Evolutionary conservation across 73 alveolate species (phyloP).

Genomic region (Uronychia binucleata): DNA sequence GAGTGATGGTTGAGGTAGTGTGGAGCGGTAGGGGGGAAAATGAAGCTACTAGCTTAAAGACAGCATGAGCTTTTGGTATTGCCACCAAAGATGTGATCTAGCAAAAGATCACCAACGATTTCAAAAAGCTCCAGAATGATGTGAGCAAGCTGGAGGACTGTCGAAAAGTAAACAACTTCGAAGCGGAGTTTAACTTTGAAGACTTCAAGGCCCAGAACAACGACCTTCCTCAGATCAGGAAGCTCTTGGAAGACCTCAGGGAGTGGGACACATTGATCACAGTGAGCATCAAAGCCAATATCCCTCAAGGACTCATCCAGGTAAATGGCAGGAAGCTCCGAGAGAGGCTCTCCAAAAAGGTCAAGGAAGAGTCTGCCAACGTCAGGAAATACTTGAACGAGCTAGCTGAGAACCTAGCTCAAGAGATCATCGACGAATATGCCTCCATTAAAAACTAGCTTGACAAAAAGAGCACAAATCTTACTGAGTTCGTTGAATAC

Average conservation of each 20-base stretch:
- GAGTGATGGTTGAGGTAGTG: no score
- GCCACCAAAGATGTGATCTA: constrained; percentile 65
- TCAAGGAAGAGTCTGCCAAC: constrained; percentile 54
- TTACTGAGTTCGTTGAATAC: constrained; percentile 72
- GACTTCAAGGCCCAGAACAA: constrained; percentile 70
- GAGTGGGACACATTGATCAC: constrained; percentile 59
- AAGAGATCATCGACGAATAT: constrained; percentile 48
- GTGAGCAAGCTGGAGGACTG: constrained; percentile 76
- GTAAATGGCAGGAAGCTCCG: constrained; percentile 78
- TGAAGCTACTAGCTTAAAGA: no score
- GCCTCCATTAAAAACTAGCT: constrained; percentile 40
- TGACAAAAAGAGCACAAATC: constrained; percentile 54
- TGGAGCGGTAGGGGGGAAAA: no score
- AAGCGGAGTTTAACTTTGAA: constrained; percentile 62
- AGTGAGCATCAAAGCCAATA: constrained; percentile 52
- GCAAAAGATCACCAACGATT: constrained; percentile 68
- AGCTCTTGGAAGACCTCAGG: constrained; percentile 60
- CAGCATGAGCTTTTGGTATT: constrained; percentile 49
- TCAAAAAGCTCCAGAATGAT: constrained; percentile 63
- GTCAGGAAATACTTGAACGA: constrained; percentile 69
- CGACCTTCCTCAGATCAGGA: constrained; percentile 57
- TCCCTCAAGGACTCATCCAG: constrained; percentile 66
- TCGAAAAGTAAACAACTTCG: constrained; percentile 77
- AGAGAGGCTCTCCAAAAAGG: constrained; percentile 63
- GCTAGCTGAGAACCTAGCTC: constrained; percentile 70